Base-by-base conservation (phyloP, 73 alveolate genomes). In the Vitrella brassicaformis region DNA sequence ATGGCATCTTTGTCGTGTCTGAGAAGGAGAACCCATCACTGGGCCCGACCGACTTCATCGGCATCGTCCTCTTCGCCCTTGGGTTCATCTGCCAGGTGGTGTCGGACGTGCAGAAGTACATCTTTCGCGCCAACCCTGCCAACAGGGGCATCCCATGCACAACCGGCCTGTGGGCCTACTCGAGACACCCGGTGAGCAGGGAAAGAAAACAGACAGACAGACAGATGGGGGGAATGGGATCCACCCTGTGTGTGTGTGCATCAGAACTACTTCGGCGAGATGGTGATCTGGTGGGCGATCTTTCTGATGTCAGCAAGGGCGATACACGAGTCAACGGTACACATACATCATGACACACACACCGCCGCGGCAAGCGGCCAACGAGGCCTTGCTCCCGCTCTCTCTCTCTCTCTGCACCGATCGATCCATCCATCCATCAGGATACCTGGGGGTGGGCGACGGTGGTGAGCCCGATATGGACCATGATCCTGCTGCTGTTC, bases 171-270 rank as follows among this genome's bases (percentile, higher is more conserved):
- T 91, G 97, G 97, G 86, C 89, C 70, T 88, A 88, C 79, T 81
- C 95, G 9, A 82, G 97, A 67, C 97, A 91, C 79, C 97, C 97
- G n/a, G n/a, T n/a, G n/a, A n/a, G n/a, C n/a, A n/a, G n/a, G n/a
- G n/a, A n/a, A n/a, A n/a, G n/a, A n/a, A n/a, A n/a, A n/a, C n/a
- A n/a, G n/a, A n/a, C n/a, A n/a, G n/a, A n/a, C n/a, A n/a, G n/a
- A n/a, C n/a, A n/a, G n/a, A n/a, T n/a, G n/a, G n/a, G n/a, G n/a
- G n/a, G n/a, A n/a, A n/a, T n/a, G n/a, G n/a, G n/a, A n/a, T n/a
- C n/a, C n/a, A n/a, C n/a, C n/a, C n/a, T n/a, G n/a, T n/a, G n/a
- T n/a, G n/a, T n/a, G n/a, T n/a, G n/a, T n/a, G n/a, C n/a, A n/a
- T n/a, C n/a, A n/a, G 0, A 91, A 91, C 80, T 91, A 91, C 86